Conservation (phyloP, 73 alveolate species). For the Paramecium octaurelia region DNA sequence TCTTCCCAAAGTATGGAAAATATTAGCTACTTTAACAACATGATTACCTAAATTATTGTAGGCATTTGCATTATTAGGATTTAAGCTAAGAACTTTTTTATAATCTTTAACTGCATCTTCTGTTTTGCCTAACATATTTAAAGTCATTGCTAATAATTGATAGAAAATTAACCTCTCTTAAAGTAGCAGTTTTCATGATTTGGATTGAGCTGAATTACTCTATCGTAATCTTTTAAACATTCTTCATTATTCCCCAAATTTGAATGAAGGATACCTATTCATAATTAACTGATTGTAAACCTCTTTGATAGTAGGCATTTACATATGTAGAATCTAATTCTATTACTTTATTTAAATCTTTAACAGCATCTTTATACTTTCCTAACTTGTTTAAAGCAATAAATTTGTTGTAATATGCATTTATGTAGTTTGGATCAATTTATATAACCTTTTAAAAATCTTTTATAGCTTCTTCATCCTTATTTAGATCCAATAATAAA, state of each 20-base stretch:
- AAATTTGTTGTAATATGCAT: background rate
- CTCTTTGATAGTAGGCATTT: background rate
- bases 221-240: background rate
- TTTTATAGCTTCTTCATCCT: background rate
- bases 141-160: background rate
- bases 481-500: background rate
- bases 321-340: background rate
- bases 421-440: background rate
- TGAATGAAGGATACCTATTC: background rate
- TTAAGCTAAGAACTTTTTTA: background rate
- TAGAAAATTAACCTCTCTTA: background rate
- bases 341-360: background rate
- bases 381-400: background rate
- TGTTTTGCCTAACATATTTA: background rate
- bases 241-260: background rate
- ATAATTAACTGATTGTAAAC: background rate
- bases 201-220: background rate
- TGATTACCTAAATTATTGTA: background rate
- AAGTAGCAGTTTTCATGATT: background rate
- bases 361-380: background rate
- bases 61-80: background rate
- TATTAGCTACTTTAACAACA: no score
- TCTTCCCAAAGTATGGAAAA: no score
- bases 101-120: background rate
- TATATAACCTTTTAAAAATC: background rate